These are phyloP conservation scores for Nicotiana attenuata DNA, from an alignment of 257 asterid genomes.

Conservation along the genomic window DNA sequence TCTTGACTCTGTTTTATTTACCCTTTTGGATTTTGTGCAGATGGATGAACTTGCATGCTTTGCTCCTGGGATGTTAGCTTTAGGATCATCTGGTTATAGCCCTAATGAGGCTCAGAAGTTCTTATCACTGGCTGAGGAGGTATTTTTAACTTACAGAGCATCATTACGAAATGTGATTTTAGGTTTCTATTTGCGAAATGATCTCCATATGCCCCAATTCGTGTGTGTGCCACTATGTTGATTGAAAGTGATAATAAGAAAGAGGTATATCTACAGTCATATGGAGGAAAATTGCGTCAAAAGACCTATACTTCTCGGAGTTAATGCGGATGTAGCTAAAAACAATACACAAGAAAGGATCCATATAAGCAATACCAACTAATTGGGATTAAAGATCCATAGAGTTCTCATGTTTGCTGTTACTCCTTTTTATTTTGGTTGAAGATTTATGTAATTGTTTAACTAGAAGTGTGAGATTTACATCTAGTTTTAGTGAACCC, in stretches of 20 bases:
- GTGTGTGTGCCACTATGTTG: background rate
- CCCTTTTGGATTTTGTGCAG: conserved; percentile 43
- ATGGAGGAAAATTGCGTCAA: background rate
- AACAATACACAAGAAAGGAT: background rate
- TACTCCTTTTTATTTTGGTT: background rate
- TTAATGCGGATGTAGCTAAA: background rate
- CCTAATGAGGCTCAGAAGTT: conserved; percentile 75
- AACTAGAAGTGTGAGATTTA: background rate
- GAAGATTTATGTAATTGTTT: background rate
- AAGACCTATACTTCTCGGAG: background rate
- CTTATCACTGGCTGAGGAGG: conserved; percentile 94
- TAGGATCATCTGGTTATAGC: conserved; percentile 87
- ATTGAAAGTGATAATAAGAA: background rate
- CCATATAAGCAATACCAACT: background rate
- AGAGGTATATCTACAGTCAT: background rate
- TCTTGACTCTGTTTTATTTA: conserved; percentile 3
- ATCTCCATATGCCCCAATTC: background rate
- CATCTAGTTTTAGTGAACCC: background rate
- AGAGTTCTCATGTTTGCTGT: background rate
- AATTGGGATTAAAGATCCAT: no score
- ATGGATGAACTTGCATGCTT: conserved; percentile 99
- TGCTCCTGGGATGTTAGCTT: conserved; percentile 98
- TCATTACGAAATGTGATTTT: background rate
- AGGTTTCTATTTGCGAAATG: background rate
- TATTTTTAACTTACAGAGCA: conserved; percentile 11